Base-by-base conservation (phyloP, 495 filamentous ascomycete species). In the Xylaria sp. region DNA sequence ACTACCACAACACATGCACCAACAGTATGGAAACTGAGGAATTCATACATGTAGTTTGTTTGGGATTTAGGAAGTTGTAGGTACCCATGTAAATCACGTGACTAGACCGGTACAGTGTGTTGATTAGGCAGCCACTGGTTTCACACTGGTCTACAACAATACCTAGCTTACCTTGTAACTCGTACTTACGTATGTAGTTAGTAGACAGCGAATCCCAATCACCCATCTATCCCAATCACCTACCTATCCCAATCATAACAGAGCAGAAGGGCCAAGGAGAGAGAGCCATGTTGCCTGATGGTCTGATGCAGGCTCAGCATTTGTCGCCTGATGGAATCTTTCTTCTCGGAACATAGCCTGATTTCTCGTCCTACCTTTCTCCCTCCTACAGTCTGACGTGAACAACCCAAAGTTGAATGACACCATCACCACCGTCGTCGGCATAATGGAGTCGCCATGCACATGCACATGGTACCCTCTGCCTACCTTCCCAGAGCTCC, bases 401-500 rank as follows among this genome's bases (percentile, higher is more conserved):
- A 66, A 40, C 12, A 44, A 33, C 29, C 3, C 37, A 31, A 31
- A 35, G 12, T 29, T 53, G 24, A 31, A 55, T 21, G 14, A 29
- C 50, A 26, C 9, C 9, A n/a, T n/a, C n/a, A n/a, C 29, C 57
- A 53, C 21, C 12, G 1, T 24, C 21, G 55, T 41, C 35, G 26
- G 17, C 37, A 77, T 69, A 67, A 63, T 70, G 62, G 71, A 65
- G 21, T 62, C 61, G n/a, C 59, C 40, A 48, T 21, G 67, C n/a
- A 75, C 40, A 48, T 21, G 67, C n/a, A 75, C 71, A 68, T 79
- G 77, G 77, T 61, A 73, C 61, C 75, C 75, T 21, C 71, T 79
- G 41, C 77, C 77, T 12, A 14, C 15, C 67, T 77, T 79, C 61
- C 79, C 61, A 46, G 74, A 76, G 41, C 74, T 85, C 2, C 84